Base-by-base conservation (phyloP, 2,329 filamentous ascomycete species). In the Macrophomina pseudophaseolina region DNA sequence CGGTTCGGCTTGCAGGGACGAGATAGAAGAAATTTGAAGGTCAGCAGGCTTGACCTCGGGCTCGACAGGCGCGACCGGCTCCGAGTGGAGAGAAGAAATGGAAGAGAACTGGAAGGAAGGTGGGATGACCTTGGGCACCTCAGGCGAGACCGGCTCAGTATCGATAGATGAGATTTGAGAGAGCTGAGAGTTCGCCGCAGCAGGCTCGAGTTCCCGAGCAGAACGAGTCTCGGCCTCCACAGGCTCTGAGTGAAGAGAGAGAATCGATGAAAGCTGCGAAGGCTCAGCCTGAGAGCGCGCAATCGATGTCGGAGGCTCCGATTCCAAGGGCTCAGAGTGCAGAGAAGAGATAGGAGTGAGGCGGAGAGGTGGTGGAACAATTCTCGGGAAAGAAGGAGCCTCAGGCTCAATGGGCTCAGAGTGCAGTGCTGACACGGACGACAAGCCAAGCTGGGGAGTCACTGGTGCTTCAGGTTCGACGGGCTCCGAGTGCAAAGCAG, bases 261-360 rank as follows among this genome's bases (percentile, higher is more conserved):
- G 35, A 32, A 66, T 59, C 6, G 64, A 60, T 5, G 64, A 66
- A 9, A 66, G 12, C 16, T 60, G 52, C 42, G 44, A 60, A 4
- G 42, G 52, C 42, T 49, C 18, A 12, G n/a, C 33, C 16, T 33
- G 16, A 46, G 63, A 16, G 30, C 51, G 49, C 33, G 49, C 63
- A n/a, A 48, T 38, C 12, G 51, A 38, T 14, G 66, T 16, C 14
- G 68, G 66, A 49, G 65, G 67, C 58, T 62, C 52, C 40, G 65
- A 53, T 7, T 51, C 52, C 30, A 30, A 14, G 11, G 59, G 59
- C 60, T 81, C 79, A 4, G 81, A 84, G 65, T 83, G 80, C 5
- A 85, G 73, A 5, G 81, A 80, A 65, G 80, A 79, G 48, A 86
- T 79, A 1, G 78, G 69, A 5, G 84, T 84, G 70, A 85, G 82